Base-by-base conservation (phyloP, 2,329 filamentous ascomycete genomes). In the Colletotrichum orchidophilum region DNA sequence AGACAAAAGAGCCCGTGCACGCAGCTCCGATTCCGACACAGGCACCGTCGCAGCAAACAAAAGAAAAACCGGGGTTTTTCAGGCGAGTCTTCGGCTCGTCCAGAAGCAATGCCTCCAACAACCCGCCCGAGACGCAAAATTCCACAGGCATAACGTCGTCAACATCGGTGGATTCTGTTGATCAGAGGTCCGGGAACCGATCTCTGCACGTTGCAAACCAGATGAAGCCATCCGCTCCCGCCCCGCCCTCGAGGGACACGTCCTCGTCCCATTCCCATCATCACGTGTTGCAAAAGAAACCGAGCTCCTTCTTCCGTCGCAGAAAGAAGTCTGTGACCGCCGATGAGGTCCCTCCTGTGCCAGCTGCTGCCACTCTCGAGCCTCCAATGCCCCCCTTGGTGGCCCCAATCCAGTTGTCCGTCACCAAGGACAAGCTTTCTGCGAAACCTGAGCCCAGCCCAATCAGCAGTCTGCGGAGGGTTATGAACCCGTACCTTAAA, bases 281-380 rank as follows among this genome's bases (percentile, higher is more conserved):
- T 64, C 80, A 85, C 18, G 82, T 84, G 24, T 83, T 98, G 62
- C 93, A 94, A 76, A 98, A 98, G 85, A 98, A 98, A 81, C 90
- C 94, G 4, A 97, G 96, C 1, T 96, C 94, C 0, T 98, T 99
- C 83, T 98, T 98, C 83, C 90, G 96, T 73, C 89, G 96, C 71
- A 90, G 95, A 73, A 98, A 98, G 88, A 97, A 96, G 87, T 97
- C 95, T 5, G 82, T 94, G 39, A 54, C 68, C 63, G 89, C 90
- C 15, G 95, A 97, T 73, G 87, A 89, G 26, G 87, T 87, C 49
- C 90, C 92, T 39, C 90, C 92, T 9, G 81, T 91, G 33, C 88
- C 87, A 1, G 76, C 81, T 35, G 86, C 80, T 70, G 81, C 80
- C 80, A 73, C 79, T 74, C 50, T 63, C 74, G 55, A 77, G 46